Conservation (phyloP, 768 basidiomycete species). For the Pholiota molesta region DNA sequence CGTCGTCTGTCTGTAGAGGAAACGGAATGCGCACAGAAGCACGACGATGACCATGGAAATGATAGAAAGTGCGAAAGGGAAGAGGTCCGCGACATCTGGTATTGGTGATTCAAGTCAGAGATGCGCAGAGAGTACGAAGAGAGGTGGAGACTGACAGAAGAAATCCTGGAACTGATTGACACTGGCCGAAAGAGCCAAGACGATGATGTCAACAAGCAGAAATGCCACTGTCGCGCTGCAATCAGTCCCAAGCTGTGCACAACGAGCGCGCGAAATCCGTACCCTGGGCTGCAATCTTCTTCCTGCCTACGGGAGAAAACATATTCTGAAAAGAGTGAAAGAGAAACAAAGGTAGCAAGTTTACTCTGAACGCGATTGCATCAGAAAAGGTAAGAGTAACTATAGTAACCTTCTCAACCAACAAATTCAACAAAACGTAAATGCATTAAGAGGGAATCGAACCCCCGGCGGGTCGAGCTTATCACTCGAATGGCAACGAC, state of each 20-base stretch:
- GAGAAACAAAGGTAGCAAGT: not conserved
- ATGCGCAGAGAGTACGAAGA: not conserved
- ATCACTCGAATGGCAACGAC: slow-evolving; percentile 1
- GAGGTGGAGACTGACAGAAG: slow-evolving; percentile 49
- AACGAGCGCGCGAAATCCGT: not conserved
- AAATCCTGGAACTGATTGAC: slow-evolving; percentile 63
- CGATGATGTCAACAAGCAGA: slow-evolving; percentile 49
- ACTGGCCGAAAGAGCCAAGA: slow-evolving; percentile 52
- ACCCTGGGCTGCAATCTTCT: slow-evolving; percentile 8
- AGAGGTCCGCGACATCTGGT: slow-evolving; percentile 58
- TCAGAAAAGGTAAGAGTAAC: not conserved
- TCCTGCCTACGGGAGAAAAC: slow-evolving; percentile 7
- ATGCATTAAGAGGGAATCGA: slow-evolving; percentile 89
- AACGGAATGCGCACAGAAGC: slow-evolving; percentile 38
- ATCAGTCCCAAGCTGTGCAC: not conserved
- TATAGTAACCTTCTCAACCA: not conserved
- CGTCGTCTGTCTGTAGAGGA: not conserved
- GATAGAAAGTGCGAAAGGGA: slow-evolving; percentile 63
- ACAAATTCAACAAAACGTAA: not conserved
- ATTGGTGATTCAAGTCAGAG: slow-evolving; percentile 7
- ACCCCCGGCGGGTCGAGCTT: slow-evolving; percentile 81
- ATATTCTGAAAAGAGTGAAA: not conserved
- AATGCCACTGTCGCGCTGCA: slow-evolving; percentile 36
- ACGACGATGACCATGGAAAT: slow-evolving; percentile 47
- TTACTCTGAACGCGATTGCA: not conserved